These are phyloP conservation scores for Backusella tarrabulga DNA, from an alignment of 192 early-diverging fungal genomes.

Conservation along the genomic window DNA sequence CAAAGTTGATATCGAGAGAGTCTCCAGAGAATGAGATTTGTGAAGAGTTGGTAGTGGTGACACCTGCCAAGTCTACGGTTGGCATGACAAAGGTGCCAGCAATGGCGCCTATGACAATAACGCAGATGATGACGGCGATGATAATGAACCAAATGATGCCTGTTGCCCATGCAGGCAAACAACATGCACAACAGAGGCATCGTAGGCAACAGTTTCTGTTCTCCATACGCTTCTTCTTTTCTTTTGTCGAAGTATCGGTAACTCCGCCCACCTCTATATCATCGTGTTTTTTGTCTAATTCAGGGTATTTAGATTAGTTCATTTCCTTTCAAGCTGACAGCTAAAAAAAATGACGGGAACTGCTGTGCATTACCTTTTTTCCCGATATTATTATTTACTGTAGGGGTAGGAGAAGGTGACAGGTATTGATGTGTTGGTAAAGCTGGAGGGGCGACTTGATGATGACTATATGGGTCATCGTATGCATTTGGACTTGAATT, in stretches of 20 bases:
- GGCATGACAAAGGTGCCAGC: conserved; percentile 38
- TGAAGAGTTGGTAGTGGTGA: not conserved
- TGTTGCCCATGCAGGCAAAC: conserved; percentile 21
- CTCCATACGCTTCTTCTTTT: conserved; percentile 6
- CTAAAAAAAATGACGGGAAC: not conserved
- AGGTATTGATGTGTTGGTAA: not conserved
- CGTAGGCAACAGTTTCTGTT: conserved; percentile 15
- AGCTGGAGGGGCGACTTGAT: not conserved
- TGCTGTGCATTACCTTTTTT: not conserved
- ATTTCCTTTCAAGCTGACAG: not conserved
- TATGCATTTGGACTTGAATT: not conserved
- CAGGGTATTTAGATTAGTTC: not conserved
- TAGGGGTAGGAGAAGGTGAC: not conserved
- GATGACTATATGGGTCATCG: not conserved
- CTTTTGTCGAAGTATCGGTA: not conserved
- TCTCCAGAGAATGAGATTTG: not conserved
- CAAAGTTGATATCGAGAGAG: conserved; percentile 21
- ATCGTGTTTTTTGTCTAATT: conserved; percentile 1
- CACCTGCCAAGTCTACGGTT: not conserved
- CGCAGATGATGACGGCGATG: conserved; percentile 27
- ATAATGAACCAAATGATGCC: conserved; percentile 23
- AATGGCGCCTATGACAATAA: conserved; percentile 34
- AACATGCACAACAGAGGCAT: conserved; percentile 26
- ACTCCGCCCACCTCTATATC: not conserved
- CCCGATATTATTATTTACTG: not conserved